A percentile compares a stretch with the other conserved stretches of the same genome.
Evolutionary conservation across 2,329 filamentous ascomycete species (phyloP).

Genomic region (Aspergillus transmontanensis): DNA sequence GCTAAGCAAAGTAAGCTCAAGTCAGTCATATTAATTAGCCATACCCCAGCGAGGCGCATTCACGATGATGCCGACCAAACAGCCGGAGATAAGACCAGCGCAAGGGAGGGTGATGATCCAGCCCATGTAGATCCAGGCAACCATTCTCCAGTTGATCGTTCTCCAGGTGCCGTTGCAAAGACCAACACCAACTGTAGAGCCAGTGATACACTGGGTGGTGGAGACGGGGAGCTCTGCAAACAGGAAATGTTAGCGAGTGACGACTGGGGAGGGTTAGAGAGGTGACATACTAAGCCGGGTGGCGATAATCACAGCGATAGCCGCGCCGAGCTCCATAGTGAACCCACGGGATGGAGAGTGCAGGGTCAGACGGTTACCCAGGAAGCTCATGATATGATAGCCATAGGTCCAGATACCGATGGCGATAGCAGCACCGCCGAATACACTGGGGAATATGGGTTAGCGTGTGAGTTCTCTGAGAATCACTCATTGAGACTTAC

Average conservation of each 20-base stretch:
- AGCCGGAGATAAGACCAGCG: conserved; percentile 19
- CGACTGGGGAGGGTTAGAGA: neutral
- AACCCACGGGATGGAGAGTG: conserved; percentile 23
- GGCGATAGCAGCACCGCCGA: conserved; percentile 18
- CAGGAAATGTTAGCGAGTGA: neutral
- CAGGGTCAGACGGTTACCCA: conserved; percentile 22
- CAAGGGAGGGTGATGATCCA: conserved; percentile 23
- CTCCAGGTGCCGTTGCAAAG: conserved; percentile 23
- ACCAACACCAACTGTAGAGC: conserved; percentile 22
- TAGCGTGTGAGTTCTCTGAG: too few relatives aligned
- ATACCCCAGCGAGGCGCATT: conserved; percentile 22
- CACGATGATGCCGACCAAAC: conserved; percentile 20
- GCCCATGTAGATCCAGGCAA: conserved; percentile 23
- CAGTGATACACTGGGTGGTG: conserved; percentile 23
- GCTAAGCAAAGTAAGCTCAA: too few relatives aligned
- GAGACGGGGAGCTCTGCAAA: conserved; percentile 19
- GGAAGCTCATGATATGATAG: conserved; percentile 24
- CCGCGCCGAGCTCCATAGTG: conserved; percentile 23
- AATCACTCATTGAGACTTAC: conserved; percentile 3
- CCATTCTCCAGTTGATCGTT: conserved; percentile 25
- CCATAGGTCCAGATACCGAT: conserved; percentile 25
- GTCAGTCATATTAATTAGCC: neutral
- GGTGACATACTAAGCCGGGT: conserved; percentile 18
- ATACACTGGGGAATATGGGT: conserved; percentile 10
- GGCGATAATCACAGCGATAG: conserved; percentile 19